Percentiles rank a stretch among this genome's conserved stretches.
These are phyloP conservation scores for Hypoxylon sp. DNA, from an alignment of 2,329 filamentous ascomycete genomes.

Conservation along the genomic window DNA sequence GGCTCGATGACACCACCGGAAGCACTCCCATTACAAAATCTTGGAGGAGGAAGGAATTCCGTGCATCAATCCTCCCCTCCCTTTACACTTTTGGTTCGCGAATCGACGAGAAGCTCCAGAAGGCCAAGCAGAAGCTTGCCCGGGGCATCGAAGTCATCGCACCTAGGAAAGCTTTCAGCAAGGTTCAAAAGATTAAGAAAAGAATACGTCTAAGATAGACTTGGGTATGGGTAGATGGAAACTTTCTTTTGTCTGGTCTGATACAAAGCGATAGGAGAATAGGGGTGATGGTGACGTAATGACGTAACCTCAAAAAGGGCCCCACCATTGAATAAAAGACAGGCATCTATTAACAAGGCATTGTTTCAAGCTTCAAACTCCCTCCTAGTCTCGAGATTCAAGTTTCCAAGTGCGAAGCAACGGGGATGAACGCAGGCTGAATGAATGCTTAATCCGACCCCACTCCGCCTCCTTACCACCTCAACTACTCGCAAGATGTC, in stretches of 20 bases:
- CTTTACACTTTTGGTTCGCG: background rate
- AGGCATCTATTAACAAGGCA: background rate
- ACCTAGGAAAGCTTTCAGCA: background rate
- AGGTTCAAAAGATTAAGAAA: background rate
- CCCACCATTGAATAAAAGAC: constrained; percentile 12
- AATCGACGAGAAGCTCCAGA: background rate
- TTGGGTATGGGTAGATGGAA: background rate
- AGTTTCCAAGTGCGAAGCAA: background rate
- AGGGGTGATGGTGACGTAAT: background rate
- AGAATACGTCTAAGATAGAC: background rate
- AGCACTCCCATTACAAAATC: background rate
- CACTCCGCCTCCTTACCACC: constrained; percentile 32
- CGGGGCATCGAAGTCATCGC: background rate
- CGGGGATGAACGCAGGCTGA: background rate
- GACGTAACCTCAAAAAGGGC: constrained; percentile 1
- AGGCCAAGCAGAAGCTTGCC: constrained; percentile 3
- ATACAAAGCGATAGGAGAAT: background rate
- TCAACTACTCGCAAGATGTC: constrained; percentile 33
- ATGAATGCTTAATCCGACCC: constrained; percentile 31
- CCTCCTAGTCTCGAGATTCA: background rate
- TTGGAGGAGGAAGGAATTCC: background rate
- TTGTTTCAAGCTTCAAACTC: constrained; percentile 2
- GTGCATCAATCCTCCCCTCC: background rate
- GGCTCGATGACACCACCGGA: background rate
- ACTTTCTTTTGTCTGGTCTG: background rate